These are phyloP conservation scores for Aphanomyces astaci DNA, from an alignment of 352 stramenopile genomes.

Conservation along the genomic window DNA sequence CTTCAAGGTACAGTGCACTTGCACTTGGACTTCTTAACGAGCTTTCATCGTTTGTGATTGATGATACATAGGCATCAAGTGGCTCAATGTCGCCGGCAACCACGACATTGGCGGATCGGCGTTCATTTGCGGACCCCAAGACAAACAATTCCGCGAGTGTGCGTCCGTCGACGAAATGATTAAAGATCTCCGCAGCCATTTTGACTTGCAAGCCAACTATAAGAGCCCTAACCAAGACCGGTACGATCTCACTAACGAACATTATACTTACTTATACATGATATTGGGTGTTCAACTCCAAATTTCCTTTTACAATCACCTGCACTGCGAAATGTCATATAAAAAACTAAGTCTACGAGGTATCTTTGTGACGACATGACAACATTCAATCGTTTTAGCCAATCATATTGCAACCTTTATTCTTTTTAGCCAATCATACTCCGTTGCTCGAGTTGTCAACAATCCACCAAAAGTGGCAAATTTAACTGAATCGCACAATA, in stretches of 20 bases:
- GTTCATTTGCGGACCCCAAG: conserved; percentile 65
- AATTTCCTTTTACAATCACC: no score
- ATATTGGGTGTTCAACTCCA: no score
- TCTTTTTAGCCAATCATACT: no score
- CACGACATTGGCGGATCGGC: conserved; percentile 63
- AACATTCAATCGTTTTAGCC: no score
- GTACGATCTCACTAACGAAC: not conserved
- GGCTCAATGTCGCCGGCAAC: conserved; percentile 64
- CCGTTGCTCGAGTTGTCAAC: no score
- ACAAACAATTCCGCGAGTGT: conserved; percentile 61
- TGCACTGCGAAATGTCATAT: no score
- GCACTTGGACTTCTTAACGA: conserved; percentile 1
- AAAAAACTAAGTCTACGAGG: no score
- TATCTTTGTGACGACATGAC: no score
- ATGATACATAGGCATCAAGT: conserved; percentile 46
- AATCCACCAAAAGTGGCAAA: no score
- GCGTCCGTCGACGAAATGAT: conserved; percentile 46
- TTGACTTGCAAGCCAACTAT: conserved; percentile 51
- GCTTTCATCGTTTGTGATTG: not conserved
- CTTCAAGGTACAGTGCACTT: conserved; percentile 28
- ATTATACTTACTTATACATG: no score
- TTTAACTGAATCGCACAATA: no score
- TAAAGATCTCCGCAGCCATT: conserved; percentile 57
- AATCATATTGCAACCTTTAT: no score
- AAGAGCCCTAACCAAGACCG: conserved; percentile 63